A percentile compares a stretch with the other conserved stretches of the same genome.
phyloP scores from a whole-genome alignment of 352 stramenopile genomes.

The Phytophthora syringae region DNA sequence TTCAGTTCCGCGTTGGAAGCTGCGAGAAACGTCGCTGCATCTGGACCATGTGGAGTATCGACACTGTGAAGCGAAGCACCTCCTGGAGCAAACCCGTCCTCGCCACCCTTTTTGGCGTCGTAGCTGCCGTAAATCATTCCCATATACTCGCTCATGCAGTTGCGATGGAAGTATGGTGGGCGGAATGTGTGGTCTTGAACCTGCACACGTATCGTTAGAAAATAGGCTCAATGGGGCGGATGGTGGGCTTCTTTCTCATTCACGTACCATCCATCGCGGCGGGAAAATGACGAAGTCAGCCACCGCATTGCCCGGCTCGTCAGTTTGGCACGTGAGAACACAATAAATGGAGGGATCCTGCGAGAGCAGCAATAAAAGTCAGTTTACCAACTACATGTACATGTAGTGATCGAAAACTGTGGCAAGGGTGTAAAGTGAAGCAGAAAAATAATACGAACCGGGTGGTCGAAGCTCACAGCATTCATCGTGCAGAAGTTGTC shows the following conservation, averaged over 20 bases:
- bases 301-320: constrained; percentile 93
- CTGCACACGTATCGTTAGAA: constrained; percentile 12
- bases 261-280: constrained; percentile 92
- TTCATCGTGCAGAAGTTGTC: constrained; percentile 96
- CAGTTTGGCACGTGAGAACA: constrained; percentile 94
- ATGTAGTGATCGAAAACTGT: background rate
- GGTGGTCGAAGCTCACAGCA: constrained; percentile 96
- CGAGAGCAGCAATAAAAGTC: background rate
- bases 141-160: constrained; percentile 99
- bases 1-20: constrained; percentile 85
- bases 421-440: too few species aligned
- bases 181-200: constrained; percentile 93
- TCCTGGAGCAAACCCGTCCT: constrained; percentile 92
- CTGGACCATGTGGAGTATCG: constrained; percentile 93
- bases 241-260: background rate
- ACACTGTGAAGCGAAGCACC: constrained; percentile 93
- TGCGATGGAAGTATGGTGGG: constrained; percentile 96
- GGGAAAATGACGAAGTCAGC: constrained; percentile 99
- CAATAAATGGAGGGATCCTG: constrained; percentile 97
- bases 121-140: constrained; percentile 97
- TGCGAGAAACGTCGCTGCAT: constrained; percentile 92
- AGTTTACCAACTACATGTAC: background rate
- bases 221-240: background rate
- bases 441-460: constrained; percentile 38
- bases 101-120: constrained; percentile 93